Base-by-base conservation (phyloP, 2,329 filamentous ascomycete genomes). In the Clonostachys chloroleuca region DNA sequence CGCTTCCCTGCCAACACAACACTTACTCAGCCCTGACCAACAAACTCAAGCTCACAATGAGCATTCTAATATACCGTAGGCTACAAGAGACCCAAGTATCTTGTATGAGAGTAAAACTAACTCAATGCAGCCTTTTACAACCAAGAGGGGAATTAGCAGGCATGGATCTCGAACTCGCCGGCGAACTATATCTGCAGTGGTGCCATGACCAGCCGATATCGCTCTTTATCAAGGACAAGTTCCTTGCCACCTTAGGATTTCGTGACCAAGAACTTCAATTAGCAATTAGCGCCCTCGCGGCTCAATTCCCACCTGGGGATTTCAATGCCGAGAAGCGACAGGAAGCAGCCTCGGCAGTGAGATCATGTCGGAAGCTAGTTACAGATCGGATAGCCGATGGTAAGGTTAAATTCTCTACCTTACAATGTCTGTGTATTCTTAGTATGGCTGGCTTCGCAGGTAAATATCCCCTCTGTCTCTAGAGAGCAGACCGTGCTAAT, bases 171-270 rank as follows among this genome's bases (percentile, higher is more conserved):
- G 3, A 30, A 30, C 24, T 30, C 5, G 24, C 47, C n/a, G 56
- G 52, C 12, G 61, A 70, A 42, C 55, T 68, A 2, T 79, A 77
- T 52, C 52, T 76, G 5, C 54, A 63, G 5, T 77, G 72, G 51
- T 74, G 73, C 47, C 70, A 78, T 45, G 71, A 67, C 20, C 75
- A 79, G 44, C 74, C 74, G 6, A 59, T 79, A 18, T 67, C 68
- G 14, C 58, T 79, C 0, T 78, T 79, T 44, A 59, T 67, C n/a
- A 54, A 63, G 10, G 59, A 62, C 5, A 61, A 52, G 2, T 74
- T 78, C 49, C 47, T 75, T 8, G 50, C 57, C 6, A 69, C 61
- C 37, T 54, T 77, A 6, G 52, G 59, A 14, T 52, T 59, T 17
- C 64, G 74, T 9, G 59, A 64, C 16, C 56, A 56, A 0, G 66